Base-by-base conservation (phyloP, 2,329 filamentous ascomycete species). In the Proliferodiscus dingleyae region DNA sequence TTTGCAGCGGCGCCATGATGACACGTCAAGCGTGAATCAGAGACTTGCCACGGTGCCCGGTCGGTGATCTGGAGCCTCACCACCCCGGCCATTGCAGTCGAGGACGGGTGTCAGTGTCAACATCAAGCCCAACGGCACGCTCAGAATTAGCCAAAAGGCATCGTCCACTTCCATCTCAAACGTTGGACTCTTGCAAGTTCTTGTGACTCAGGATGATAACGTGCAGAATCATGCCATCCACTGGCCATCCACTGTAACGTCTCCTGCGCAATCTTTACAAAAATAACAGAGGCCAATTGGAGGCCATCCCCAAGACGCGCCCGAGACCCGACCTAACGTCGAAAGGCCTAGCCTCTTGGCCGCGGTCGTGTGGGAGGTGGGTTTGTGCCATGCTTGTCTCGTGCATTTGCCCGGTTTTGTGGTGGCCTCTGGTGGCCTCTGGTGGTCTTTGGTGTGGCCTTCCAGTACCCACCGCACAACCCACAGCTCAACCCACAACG, bases 41-140 rank as follows among this genome's bases (percentile, higher is more conserved):
- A 43, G 45, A 46, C 46, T 38, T 47, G 46, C 45, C 50, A 52
- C 39, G 51, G 50, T 55, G 49, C 50, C 47, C 46, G 46, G 52
- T 47, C 49, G 42, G 37, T 47, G 52, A 57, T 55, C 52, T 53
- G 40, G 47, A 46, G 45, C 46, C 48, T 47, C 45, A 44, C 24
- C 38, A 48, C 23, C 47, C 43, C 43, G 33, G 41, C 36, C 48
- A 24, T 11, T 16, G 15, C 32, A 28, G n/a, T n/a, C n/a, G n/a
- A n/a, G n/a, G n/a, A n/a, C n/a, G n/a, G n/a, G 37, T 41, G 29
- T 10, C 41, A 37, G 33, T 29, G 41, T 41, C 21, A 30, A 26
- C 33, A 39, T 29, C 15, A n/a, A 29, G 8, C 9, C 6, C 19
- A 32, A 22, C 11, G 18, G 19, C 30, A 16, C 15, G 30, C 11